Evolutionary conservation across 2,329 filamentous ascomycete species (phyloP).

Genomic region (Aspergillus quadrilineatus): DNA sequence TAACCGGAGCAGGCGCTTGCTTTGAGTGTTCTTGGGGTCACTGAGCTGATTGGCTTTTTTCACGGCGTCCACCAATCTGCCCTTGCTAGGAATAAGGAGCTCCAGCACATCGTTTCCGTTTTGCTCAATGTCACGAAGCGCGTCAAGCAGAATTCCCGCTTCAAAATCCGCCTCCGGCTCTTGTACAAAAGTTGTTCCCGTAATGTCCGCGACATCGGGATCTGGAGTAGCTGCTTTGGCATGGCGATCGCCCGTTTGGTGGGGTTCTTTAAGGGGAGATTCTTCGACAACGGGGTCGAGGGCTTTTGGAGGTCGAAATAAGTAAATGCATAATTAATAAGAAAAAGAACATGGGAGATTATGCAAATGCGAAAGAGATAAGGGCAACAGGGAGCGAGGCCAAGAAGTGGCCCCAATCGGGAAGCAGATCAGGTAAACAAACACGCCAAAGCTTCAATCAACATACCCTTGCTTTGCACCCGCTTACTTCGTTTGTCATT

Average conservation of each 20-base stretch:
- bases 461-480: slow-evolving; percentile 13
- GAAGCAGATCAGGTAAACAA: slow-evolving; percentile 1
- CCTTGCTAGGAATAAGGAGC: slow-evolving; percentile 33
- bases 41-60: slow-evolving; percentile 31
- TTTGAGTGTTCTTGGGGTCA: slow-evolving; percentile 29
- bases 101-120: slow-evolving; percentile 37
- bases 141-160: slow-evolving; percentile 35
- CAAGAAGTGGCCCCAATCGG: neutral
- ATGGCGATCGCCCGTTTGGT: slow-evolving; percentile 12
- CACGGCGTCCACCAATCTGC: slow-evolving; percentile 27
- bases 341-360: neutral
- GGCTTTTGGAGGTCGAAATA: slow-evolving; percentile 7
- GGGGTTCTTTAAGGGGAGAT: slow-evolving; percentile 15
- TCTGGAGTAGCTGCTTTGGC: slow-evolving; percentile 20
- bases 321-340: neutral
- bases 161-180: slow-evolving; percentile 35
- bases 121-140: slow-evolving; percentile 39
- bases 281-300: slow-evolving; percentile 23
- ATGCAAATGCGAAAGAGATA: neutral
- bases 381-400: neutral
- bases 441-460: neutral
- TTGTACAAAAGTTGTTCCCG: slow-evolving; percentile 36
- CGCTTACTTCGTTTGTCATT: neutral
- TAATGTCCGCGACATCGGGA: slow-evolving; percentile 33
- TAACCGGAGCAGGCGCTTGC: slow-evolving; percentile 27